phyloP scores from a whole-genome alignment of 140 eudicot genomes.

The Erigeron philadelphicus region DNA sequence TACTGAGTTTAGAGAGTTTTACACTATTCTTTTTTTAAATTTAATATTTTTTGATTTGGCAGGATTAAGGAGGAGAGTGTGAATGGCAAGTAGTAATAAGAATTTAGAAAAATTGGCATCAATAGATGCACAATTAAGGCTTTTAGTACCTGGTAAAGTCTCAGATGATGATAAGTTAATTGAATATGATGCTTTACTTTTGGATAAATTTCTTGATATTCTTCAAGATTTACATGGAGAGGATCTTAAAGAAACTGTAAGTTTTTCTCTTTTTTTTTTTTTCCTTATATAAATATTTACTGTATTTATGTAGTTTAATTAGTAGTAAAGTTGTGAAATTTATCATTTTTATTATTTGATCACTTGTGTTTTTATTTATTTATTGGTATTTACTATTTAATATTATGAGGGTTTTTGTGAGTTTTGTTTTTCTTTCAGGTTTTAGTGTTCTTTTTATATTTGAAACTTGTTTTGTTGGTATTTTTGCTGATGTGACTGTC shows the following conservation, averaged over 20 bases:
- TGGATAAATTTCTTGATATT: slow-evolving; percentile 91
- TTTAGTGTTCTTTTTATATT: too few relatives aligned
- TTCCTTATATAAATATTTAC: neutral
- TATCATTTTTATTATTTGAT: too few relatives aligned
- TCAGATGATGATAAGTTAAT: slow-evolving; percentile 94
- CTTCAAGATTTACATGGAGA: slow-evolving; percentile 97
- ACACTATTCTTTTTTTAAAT: neutral
- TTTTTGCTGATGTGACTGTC: too few relatives aligned
- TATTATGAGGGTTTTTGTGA: too few relatives aligned
- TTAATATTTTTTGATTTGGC: neutral
- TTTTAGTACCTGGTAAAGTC: slow-evolving; percentile 75
- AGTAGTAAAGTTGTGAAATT: too few relatives aligned
- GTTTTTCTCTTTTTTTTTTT: neutral
- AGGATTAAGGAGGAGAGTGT: slow-evolving; percentile 13
- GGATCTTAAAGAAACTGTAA: slow-evolving; percentile 82
- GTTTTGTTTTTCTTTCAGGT: too few relatives aligned
- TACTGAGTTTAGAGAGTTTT: too few relatives aligned
- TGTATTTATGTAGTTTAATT: too few relatives aligned
- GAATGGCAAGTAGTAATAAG: slow-evolving; percentile 50
- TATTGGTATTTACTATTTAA: too few relatives aligned
- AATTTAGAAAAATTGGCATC: slow-evolving; percentile 86
- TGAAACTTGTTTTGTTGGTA: too few relatives aligned
- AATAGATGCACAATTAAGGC: slow-evolving; percentile 91
- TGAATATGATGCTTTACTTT: slow-evolving; percentile 86
- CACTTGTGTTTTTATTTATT: too few relatives aligned